Base-by-base conservation (phyloP, 169 alveolate species). In the Plasmodium vinckei region DNA sequence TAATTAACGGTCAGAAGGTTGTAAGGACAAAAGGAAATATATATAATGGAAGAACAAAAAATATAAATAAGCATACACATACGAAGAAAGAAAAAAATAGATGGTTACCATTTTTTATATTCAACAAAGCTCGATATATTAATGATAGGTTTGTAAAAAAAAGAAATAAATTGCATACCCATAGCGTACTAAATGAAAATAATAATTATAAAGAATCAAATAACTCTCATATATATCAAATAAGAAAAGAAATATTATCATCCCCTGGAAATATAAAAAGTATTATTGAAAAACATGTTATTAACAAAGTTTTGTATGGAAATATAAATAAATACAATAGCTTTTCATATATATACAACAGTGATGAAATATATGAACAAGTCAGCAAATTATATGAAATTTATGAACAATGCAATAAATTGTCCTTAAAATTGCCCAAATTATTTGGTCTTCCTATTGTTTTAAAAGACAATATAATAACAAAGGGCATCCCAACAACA, bases 371-470 rank as follows among this genome's bases (percentile, higher is more conserved):
- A 49, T 47, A 77, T 77, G 75, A 77, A 51, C 88, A 77, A 15
- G 15, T 77, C 13, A 65, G 9, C n/a, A 77, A 65, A 25, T 57
- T 77, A 7, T 42, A 77, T n/a, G n/a, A 17, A 9, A 51, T 77
- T 25, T 77, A 77, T 77, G 77, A 63, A 6, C 25, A 77, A 44
- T 73, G 87, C 17, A 12, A 59, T 4, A 13, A 42, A 33, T 15
- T 73, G 19, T 3, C 42, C 42, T 27, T 21, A 53, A 56, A 63
- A 23, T 57, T 77, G 44, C 88, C 88, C n/a, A 63, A 77, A 23
- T 68, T 77, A 21, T 77, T 77, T 17, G 88, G 88, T 13, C 17
- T 77, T n/a, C 88, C 88, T 7, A 47, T 77, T 42, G 72, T 63
- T 47, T 17, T 77, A 63, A 77, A 77, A 47, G 88, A 77, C 51